Evolutionary conservation across 768 basidiomycete species (phyloP), one percentile per base, ranked within the genome.

Genomic region (Filobasidium wieringae): DNA sequence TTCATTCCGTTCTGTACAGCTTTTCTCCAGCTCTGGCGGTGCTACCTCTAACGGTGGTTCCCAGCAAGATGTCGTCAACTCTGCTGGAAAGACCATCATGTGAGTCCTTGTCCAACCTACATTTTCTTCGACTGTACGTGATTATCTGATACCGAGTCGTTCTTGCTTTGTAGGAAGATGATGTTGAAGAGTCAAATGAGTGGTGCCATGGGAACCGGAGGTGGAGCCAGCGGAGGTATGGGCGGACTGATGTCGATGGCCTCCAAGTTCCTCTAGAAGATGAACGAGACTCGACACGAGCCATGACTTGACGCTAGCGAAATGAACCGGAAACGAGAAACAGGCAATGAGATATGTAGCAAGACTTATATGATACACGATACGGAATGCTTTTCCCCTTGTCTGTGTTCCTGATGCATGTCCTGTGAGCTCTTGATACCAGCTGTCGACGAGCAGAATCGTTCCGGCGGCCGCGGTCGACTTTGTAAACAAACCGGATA

Each of bases 11-110:
- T 7, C 83, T 0, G 76, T 80, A 15, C 85, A 87, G 69, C 74
- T 88, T 50, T 86, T 90, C 64, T 86, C 88, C 65, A 74, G 79
- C 62, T 78, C 80, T 26, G 85, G 84, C 19, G 82, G 82, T 7
- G 39, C 51, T 5, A 79, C 80, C 3, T 76, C 81, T 4, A 47
- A 47, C 43, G 79, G 80, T 11, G 73, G 72, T 14, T 63, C 61
- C 62, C 75, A 75, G 75, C 88, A 92, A 66, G 87, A 89, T 66
- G 84, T 83, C 8, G 82, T 92, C 67, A 87, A 86, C 58, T 80
- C 85, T 12, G 89, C 89, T 43, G 87, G 84, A 2, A 83, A 84
- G 82, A 89, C 85, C 0, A 81, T 87, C 57, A 83, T 88, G 80
- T 47, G 43, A 47, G 43, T 47, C 43, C 5, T 11, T 27, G 24